Percentiles rank a stretch among this genome's conserved stretches.
Evolutionary conservation across 73 alveolate species (phyloP).

Genomic region (Tetrahymena elliotti): DNA sequence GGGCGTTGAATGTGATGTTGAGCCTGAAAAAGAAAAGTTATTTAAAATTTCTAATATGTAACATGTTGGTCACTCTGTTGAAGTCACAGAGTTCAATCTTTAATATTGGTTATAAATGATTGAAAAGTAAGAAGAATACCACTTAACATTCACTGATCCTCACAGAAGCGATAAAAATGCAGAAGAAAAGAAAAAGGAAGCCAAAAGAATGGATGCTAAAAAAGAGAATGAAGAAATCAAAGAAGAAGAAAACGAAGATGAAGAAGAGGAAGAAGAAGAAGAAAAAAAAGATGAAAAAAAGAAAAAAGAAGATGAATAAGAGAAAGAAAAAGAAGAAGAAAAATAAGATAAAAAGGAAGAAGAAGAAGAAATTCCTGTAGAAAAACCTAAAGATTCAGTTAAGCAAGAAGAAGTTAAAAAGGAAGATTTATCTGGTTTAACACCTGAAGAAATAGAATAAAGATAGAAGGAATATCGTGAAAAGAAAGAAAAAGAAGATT

Average conservation of each 20-base stretch:
- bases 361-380: not conserved
- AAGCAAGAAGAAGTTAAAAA: not conserved
- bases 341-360: not conserved
- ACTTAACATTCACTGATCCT: slow-evolving; percentile 22
- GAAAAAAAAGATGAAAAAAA: slow-evolving; percentile 57
- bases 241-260: slow-evolving; percentile 49
- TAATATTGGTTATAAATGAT: slow-evolving; percentile 66
- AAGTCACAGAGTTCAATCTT: slow-evolving; percentile 72
- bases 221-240: slow-evolving; percentile 43
- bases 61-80: slow-evolving; percentile 60
- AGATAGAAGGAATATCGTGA: not conserved
- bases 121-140: slow-evolving; percentile 69
- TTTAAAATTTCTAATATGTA: slow-evolving; percentile 79
- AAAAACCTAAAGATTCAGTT: not conserved
- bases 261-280: slow-evolving; percentile 60
- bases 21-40: slow-evolving; percentile 76
- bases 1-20: slow-evolving; percentile 78
- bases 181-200: slow-evolving; percentile 57
- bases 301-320: slow-evolving; percentile 34
- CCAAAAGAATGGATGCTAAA: slow-evolving; percentile 58
- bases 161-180: slow-evolving; percentile 47
- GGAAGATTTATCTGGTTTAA: not conserved
- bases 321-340: slow-evolving; percentile 26
- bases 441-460: not conserved
- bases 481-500: not conserved